A percentile compares a stretch with the other conserved stretches of the same genome.
These are phyloP conservation scores for Lentinula edodes DNA, from an alignment of 768 basidiomycete species.

Conservation along the genomic window DNA sequence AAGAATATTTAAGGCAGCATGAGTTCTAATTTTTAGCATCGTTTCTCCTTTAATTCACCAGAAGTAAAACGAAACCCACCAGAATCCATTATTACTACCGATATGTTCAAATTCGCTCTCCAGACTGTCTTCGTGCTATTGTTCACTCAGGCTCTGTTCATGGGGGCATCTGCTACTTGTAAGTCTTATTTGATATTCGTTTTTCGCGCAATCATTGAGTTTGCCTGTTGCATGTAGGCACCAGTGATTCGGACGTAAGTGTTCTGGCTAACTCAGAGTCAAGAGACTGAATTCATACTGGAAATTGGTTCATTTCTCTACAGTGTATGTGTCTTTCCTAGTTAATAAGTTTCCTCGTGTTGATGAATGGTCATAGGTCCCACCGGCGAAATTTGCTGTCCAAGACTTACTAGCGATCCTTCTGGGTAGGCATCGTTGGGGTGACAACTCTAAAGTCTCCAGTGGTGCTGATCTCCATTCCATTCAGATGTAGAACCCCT, in stretches of 20 bases:
- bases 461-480: not conserved
- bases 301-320: not conserved
- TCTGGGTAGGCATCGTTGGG: not conserved
- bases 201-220: too few species aligned
- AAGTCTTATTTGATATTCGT: not conserved
- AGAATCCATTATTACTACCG: not conserved
- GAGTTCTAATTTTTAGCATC: not conserved
- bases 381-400: not conserved
- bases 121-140: not conserved
- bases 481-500: not conserved
- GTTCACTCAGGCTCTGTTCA: not conserved
- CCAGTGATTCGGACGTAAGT: not conserved
- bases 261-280: not conserved
- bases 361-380: not conserved
- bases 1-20: not conserved
- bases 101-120: not conserved
- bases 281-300: not conserved
- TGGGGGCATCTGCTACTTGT: not conserved
- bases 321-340: not conserved
- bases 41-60: not conserved
- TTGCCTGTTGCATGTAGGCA: not conserved
- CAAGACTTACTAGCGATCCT: not conserved
- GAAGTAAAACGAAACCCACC: not conserved
- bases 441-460: not conserved
- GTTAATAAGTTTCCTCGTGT: not conserved